Percentiles rank a stretch among this genome's conserved stretches.
Conservation (phyloP, 345 rosid genomes). For the Populus euphratica region DNA sequence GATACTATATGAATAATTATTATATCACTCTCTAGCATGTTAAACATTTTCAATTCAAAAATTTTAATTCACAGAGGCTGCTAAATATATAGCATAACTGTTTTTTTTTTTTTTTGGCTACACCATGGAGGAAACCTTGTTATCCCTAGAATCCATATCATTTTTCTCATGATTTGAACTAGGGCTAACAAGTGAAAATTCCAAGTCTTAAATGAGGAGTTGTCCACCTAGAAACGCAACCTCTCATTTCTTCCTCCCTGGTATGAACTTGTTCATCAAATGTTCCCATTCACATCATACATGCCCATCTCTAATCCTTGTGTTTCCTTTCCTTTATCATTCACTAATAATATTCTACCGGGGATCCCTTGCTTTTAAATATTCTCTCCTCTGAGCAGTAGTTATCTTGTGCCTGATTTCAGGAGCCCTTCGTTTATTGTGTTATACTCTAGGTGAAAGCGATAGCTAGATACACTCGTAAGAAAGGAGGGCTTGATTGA, state of each 20-base stretch:
- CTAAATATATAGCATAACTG: no score
- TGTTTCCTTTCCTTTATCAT: no score
- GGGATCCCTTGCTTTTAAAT: neutral
- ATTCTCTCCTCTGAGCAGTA: neutral
- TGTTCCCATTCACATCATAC: neutral
- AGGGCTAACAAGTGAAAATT: no score
- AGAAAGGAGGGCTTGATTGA: neutral
- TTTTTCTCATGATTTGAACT: no score
- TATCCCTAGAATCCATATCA: no score
- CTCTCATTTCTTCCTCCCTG: neutral
- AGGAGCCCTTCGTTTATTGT: neutral
- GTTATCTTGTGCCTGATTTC: neutral
- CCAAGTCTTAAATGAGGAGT: neutral
- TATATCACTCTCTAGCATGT: no score
- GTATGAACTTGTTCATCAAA: neutral
- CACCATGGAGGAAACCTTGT: no score
- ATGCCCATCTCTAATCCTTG: neutral
- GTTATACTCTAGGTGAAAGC: neutral
- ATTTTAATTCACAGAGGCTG: no score
- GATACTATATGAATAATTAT: no score
- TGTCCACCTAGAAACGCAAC: neutral
- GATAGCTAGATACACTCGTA: neutral
- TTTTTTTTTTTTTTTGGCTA: no score
- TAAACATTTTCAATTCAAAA: no score
- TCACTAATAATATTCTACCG: neutral